Evolutionary conservation across 371 early-diverging fungal species (phyloP), one percentile per base, ranked within the genome.

Genomic region (Syncephalastrum racemosum): DNA sequence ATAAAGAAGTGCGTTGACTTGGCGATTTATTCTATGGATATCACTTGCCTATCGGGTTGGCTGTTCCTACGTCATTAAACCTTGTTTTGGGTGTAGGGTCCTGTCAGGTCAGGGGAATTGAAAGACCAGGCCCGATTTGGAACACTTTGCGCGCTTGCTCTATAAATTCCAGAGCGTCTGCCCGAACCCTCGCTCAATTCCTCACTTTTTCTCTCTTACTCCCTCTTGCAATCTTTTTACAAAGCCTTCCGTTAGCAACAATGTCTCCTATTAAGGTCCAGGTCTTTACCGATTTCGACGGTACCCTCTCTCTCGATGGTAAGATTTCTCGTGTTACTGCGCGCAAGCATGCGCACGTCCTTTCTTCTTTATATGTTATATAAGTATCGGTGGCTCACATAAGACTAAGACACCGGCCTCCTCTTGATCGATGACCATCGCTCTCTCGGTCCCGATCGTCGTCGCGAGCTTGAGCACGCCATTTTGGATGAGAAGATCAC

Each of bases 231-330:
- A 23, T 47, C 44, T 18, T 47, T 47, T 50, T 48, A 39, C 24
- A 24, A 4, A 47, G 24, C 40, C 40, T 31, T 31, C 36, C 2
- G 12, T 10, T 12, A 42, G 51, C 45, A 40, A 63, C 47, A 27
- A 55, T 50, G 23, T 50, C 61, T 50, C 41, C 48, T 22, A 60
- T 61, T 6, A 60, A 76, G 31, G 59, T 77, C 27, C 68, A 73
- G 63, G 74, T 77, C 12, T 77, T 71, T 48, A 70, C 77, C 50
- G 77, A 77, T 61, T 77, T 77, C 53, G 77, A 77, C 55, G 77
- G 77, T 23, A 77, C 77, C n/a, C 62, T 77, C 15, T 73, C 74
- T 20, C 52, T 77, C 10, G 68, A 77, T 58, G 77, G 77, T 73
- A 66, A 56, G 47, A 15, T 27, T 22, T 5, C 10, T 2, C 10